Evolutionary conservation across 2,329 filamentous ascomycete genomes (phyloP).

Genomic region (Fusarium coffeatum): DNA sequence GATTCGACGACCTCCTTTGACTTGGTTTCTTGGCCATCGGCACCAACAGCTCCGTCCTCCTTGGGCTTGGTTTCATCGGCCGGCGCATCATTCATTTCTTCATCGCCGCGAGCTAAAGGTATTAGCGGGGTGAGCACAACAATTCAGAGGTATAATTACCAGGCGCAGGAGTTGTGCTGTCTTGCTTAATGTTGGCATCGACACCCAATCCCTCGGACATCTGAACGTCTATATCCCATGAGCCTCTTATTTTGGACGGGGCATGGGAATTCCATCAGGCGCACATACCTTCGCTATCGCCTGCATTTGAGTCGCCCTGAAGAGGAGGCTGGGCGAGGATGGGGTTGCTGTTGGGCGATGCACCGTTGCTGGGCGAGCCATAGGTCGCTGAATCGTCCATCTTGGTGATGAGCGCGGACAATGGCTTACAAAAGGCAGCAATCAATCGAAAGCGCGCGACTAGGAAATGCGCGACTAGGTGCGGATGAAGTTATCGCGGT

Average conservation of each 20-base stretch:
- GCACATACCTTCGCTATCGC: constrained; percentile 60
- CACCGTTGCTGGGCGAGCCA: constrained; percentile 67
- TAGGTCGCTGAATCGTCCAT: constrained; percentile 72
- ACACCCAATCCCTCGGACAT: constrained; percentile 66
- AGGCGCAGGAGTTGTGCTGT: constrained; percentile 69
- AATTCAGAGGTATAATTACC: constrained; percentile 70
- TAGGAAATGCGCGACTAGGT: constrained; percentile 23
- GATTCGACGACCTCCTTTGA: constrained; percentile 86
- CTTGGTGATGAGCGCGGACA: constrained; percentile 41
- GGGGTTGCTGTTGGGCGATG: constrained; percentile 67
- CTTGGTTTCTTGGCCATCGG: constrained; percentile 68
- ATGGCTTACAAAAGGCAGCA: constrained; percentile 19
- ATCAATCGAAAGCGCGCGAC: constrained; percentile 34
- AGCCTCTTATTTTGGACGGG: constrained; percentile 18
- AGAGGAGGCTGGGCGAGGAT: constrained; percentile 67
- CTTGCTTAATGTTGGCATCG: constrained; percentile 68
- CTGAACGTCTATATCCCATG: constrained; percentile 65
- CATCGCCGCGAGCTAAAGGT: constrained; percentile 73
- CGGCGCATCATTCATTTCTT: constrained; percentile 80
- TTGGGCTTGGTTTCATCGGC: constrained; percentile 63
- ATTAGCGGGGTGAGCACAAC: constrained; percentile 66
- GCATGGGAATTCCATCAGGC: neutral
- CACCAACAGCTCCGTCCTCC: constrained; percentile 61
- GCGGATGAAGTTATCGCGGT: constrained; percentile 9
- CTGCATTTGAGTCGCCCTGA: constrained; percentile 56